Conservation (phyloP, 495 filamentous ascomycete genomes). For the Hypoxylon fragiforme region DNA sequence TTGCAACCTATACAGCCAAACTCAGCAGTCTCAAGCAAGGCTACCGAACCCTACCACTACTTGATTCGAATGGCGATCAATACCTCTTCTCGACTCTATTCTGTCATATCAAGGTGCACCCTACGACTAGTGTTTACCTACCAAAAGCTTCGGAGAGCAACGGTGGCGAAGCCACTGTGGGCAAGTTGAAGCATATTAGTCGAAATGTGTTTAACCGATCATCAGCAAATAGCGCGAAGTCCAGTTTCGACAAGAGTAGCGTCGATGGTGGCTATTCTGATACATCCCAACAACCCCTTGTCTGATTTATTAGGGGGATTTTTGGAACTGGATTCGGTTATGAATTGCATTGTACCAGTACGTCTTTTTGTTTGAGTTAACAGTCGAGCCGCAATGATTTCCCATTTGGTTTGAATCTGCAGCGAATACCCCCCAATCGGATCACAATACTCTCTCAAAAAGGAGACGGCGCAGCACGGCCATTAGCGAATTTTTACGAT, state of each 20-base stretch:
- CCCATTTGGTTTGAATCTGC: constrained; percentile 24
- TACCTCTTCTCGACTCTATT: constrained; percentile 95
- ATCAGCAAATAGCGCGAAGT: constrained; percentile 45
- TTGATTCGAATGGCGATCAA: constrained; percentile 82
- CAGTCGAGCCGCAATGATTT: constrained; percentile 29
- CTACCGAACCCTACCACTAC: constrained; percentile 96
- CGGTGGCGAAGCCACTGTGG: constrained; percentile 41
- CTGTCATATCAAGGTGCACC: constrained; percentile 73
- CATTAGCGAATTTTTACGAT: constrained; percentile 27
- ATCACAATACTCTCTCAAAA: constrained; percentile 29
- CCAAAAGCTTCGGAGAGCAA: constrained; percentile 41
- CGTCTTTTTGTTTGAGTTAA: constrained; percentile 25
- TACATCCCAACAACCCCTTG: constrained; percentile 14
- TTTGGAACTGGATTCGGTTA: too few relatives aligned
- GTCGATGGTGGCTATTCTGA: constrained; percentile 36
- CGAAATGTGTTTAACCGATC: constrained; percentile 53
- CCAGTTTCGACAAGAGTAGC: constrained; percentile 48
- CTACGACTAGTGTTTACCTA: constrained; percentile 57
- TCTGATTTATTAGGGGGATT: constrained; percentile 22
- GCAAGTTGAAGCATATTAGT: constrained; percentile 52
- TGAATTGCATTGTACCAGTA: constrained; percentile 28
- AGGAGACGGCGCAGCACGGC: constrained; percentile 28
- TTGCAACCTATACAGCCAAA: constrained; percentile 92
- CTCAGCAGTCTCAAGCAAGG: constrained; percentile 86
- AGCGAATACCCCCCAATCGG: constrained; percentile 35